Base-by-base conservation (phyloP, 2,329 filamentous ascomycete species). In the Fusarium illudens region DNA sequence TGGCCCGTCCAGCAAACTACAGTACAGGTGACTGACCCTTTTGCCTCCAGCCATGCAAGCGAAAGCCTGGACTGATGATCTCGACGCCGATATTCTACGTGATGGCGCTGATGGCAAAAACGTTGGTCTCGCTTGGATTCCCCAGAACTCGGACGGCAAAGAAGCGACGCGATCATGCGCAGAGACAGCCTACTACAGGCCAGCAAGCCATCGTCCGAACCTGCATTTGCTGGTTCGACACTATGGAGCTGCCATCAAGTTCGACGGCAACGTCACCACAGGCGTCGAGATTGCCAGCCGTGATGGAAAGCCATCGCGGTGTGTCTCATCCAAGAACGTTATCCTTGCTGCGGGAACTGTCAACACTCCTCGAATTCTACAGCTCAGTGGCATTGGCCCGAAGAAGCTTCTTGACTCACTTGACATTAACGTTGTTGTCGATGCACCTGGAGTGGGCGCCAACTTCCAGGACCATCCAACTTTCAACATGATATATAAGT, bases 331-430 rank as follows among this genome's bases (percentile, higher is more conserved):
- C 62, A 62, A 30, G 58, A 57, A 75, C 46, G 39, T 13, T 29
- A 81, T 74, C 5, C 69, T 81, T 5, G 75, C 73, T 0, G 73
- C 76, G 2, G 86, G 87, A 9, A 78, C 83, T 0, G 85, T 85
- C 75, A 84, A 87, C 72, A 85, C 84, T 1, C 86, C 86, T 1
- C 83, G 87, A 34, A 74, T 90, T 1, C 81, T 90, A 4, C 86
- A 87, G 70, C 79, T 87, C 2, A 85, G 82, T 15, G 87, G 87
- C 27, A 80, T 90, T 27, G 87, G 87, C 3, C 83, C 83, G 1
- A 69, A 68, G 8, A 72, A 78, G 0, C 82, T 88, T 36, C 80
- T 90, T 3, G 58, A 79, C 9, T 75, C 78, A 4, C 79, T 83
- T 53, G 75, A 78, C 10, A 86, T 89, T 60, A 71, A 79, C 0